Conservation (phyloP, 441 rosid species). For the Populus hybrid region DNA sequence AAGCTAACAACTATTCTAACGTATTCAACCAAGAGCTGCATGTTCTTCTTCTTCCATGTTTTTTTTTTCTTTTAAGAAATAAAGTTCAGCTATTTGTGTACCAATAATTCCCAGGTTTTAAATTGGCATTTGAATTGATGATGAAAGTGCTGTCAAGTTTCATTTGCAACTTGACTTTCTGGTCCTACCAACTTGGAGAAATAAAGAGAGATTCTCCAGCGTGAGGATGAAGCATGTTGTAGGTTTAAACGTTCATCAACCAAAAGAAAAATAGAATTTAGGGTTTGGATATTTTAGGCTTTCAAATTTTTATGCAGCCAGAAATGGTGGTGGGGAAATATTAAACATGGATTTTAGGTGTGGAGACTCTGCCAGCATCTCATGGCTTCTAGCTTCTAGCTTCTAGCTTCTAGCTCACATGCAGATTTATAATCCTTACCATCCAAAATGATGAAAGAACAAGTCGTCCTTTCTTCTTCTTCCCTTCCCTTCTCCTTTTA, state of each 20-base stretch:
- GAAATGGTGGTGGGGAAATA: too few species aligned
- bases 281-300: too few species aligned
- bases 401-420: too few species aligned
- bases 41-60: background rate
- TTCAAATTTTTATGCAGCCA: too few species aligned
- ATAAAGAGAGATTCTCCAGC: background rate
- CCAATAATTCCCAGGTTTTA: too few species aligned
- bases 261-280: too few species aligned
- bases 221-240: background rate
- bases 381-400: background rate
- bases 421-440: too few species aligned
- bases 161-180: background rate
- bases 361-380: background rate
- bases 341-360: background rate
- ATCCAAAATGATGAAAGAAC: too few species aligned
- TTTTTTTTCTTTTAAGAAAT: background rate
- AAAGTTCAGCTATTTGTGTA: background rate
- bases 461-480: too few species aligned
- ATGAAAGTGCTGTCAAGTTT: background rate
- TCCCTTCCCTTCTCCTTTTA: too few species aligned
- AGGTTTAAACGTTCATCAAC: background rate
- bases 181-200: background rate
- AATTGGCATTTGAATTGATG: background rate
- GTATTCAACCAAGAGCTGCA: constrained; percentile 9
- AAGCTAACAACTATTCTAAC: constrained; percentile 11